Evolutionary conservation across 1,284 basidiomycete species (phyloP).

Genomic region (Dichomitus squalens): DNA sequence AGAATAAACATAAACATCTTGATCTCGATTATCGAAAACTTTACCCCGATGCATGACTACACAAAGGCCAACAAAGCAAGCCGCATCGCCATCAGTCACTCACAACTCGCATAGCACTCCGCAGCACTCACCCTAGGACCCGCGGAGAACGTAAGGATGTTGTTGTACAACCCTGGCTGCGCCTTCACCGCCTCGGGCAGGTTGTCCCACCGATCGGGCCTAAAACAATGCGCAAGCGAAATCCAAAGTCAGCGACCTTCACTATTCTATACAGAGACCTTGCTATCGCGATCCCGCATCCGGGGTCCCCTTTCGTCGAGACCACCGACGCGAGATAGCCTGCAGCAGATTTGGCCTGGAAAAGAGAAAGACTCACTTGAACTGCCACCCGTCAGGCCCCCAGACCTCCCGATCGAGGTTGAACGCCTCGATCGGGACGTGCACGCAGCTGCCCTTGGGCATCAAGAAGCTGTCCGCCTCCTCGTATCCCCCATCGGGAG

Average conservation of each 20-base stretch:
- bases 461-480: slow-evolving; percentile 51
- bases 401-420: slow-evolving; percentile 74
- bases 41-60: slow-evolving; percentile 78
- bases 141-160: slow-evolving; percentile 74
- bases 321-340: background rate
- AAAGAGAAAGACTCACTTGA: slow-evolving; percentile 53
- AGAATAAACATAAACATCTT: slow-evolving; percentile 75
- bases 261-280: background rate
- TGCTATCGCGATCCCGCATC: background rate
- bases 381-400: slow-evolving; percentile 77
- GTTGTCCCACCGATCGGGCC: slow-evolving; percentile 79
- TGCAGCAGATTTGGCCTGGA: background rate
- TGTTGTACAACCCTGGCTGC: slow-evolving; percentile 71
- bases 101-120: background rate
- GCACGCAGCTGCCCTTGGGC: slow-evolving; percentile 69
- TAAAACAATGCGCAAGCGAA: slow-evolving; percentile 30
- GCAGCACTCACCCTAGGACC: slow-evolving; percentile 66
- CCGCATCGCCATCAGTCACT: background rate
- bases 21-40: slow-evolving; percentile 79
- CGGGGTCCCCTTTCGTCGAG: too few species aligned
- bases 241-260: slow-evolving; percentile 1
- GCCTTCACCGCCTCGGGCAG: slow-evolving; percentile 62
- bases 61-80: background rate
- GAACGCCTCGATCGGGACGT: slow-evolving; percentile 77
- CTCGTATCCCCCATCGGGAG: slow-evolving; percentile 46